phyloP scores from a whole-genome alignment of 2,329 filamentous ascomycete species.

The Dactylellina drechsleri region DNA sequence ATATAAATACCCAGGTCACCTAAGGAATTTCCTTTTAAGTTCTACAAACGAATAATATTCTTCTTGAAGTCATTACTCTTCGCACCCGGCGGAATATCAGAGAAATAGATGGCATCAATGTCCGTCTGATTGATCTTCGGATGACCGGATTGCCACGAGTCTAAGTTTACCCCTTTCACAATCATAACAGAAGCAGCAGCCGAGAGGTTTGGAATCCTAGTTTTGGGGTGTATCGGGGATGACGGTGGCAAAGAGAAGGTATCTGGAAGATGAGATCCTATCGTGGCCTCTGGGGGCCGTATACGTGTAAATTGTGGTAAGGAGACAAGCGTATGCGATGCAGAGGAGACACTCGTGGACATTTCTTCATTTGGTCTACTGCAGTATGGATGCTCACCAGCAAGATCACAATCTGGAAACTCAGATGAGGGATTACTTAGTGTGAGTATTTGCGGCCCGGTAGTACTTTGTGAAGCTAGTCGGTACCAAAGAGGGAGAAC shows the following conservation, averaged over 20 bases:
- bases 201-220: no score
- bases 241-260: no score
- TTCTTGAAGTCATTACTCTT: slow-evolving; percentile 21
- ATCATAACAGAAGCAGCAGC: not conserved
- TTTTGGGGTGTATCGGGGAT: no score
- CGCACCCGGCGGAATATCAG: not conserved
- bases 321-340: not conserved
- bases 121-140: not conserved
- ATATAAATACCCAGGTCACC: not conserved
- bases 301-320: not conserved
- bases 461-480: not conserved
- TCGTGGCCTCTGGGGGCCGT: not conserved
- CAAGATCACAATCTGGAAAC: not conserved
- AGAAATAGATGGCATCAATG: not conserved
- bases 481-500: slow-evolving; percentile 8
- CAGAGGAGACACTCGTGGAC: no score
- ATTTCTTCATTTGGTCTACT: no score
- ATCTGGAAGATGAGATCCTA: no score
- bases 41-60: slow-evolving; percentile 27
- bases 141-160: not conserved
- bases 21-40: not conserved
- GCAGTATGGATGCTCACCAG: not conserved
- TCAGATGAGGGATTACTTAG: not conserved
- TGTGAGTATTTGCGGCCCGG: not conserved
- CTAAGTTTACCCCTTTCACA: not conserved